Base-by-base conservation (phyloP, 495 filamentous ascomycete genomes). In the Penicillium cataractarum region DNA sequence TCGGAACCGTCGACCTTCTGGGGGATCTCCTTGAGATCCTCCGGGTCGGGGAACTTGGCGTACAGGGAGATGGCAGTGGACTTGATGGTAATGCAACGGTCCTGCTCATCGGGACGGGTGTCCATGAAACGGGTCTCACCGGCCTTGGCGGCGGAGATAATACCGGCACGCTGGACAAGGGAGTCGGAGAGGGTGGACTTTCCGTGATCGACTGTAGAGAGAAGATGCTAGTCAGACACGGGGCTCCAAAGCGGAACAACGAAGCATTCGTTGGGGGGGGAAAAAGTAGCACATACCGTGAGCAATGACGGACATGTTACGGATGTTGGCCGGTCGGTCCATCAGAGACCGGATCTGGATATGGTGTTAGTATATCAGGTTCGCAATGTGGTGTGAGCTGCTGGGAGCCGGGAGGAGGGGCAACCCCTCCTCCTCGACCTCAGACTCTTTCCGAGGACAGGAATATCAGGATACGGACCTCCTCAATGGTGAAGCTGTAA, bases 61-160 rank as follows among this genome's bases (percentile, higher is more conserved):
- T 97, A 99, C 62, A 99, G 87, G 69, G 95, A 98, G 84, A 99
- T 99, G 76, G 95, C 96, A 54, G 95, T 99, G 57, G 95, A 99
- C 89, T 99, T 99, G 88, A 99, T 99, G 71, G 95, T 99, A 76
- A 99, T 97, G 87, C 95, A 91, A 87, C 95, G 93, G 70, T 99
- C 95, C 82, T 99, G 95, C 79, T 99, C 95, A 79, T 99, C 95
- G 57, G 90, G 82, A 76, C 95, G 90, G 61, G 95, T 99, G 84
- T 99, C 95, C 72, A 94, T 99, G 79, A 93, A 96, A 75, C 95
- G 89, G 68, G 89, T 86, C 76, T 97, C 91, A 80, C 95, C 95
- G 69, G 95, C 95, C 82, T 98, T 98, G 69, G 94, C 92, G 67
- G 93, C 90, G 60, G 95, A 98, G 79, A 99, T 99, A 73, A 99